Base-by-base conservation (phyloP, 495 filamentous ascomycete genomes). In the Lasiosphaeriaceae sp. region DNA sequence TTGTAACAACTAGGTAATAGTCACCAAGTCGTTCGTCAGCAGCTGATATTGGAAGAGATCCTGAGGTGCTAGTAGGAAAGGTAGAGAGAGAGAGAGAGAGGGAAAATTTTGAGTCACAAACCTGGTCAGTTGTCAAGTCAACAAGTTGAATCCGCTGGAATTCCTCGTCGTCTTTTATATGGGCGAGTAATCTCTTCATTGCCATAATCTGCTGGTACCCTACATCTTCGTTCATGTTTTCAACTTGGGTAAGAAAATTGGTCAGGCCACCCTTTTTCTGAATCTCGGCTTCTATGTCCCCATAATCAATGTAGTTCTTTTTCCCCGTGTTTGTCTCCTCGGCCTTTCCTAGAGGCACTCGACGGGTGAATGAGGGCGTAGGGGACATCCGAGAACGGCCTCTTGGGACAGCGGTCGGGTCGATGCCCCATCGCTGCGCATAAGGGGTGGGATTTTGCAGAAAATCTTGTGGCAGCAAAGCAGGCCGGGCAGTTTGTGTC, bases 301-400 rank as follows among this genome's bases (percentile, higher is more conserved):
- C 31, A 6, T 19, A 23, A n/a, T 47, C 44, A 22, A 63, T 34
- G 17, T 55, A 50, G 31, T 21, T 23, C 29, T 63, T 56, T 43
- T n/a, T n/a, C n/a, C 29, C 11, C 4, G 56, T 50, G 12, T 47
- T 53, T 2, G 11, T 1, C 4, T 52, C 59, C 19, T 39, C 21
- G n/a, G 57, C 31, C n/a, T 17, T 44, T 2, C n/a, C n/a, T n/a
- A n/a, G n/a, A n/a, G n/a, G n/a, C n/a, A n/a, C n/a, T n/a, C n/a
- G n/a, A n/a, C 70, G 66, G 21, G 63, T 70, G 1, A 35, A 11
- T 9, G 71, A 62, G 11, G 51, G 31, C 17, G 60, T 60, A 2
- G 72, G 72, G 9, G 71, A 74, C 31, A 69, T 55, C 44, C 66
- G 64, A 12, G 71, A 74, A 8, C 72, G 68, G 17, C 68, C 71